Evolutionary conservation across 2,329 filamentous ascomycete genomes (phyloP).

Genomic region (Mycocentrospora acerina): DNA sequence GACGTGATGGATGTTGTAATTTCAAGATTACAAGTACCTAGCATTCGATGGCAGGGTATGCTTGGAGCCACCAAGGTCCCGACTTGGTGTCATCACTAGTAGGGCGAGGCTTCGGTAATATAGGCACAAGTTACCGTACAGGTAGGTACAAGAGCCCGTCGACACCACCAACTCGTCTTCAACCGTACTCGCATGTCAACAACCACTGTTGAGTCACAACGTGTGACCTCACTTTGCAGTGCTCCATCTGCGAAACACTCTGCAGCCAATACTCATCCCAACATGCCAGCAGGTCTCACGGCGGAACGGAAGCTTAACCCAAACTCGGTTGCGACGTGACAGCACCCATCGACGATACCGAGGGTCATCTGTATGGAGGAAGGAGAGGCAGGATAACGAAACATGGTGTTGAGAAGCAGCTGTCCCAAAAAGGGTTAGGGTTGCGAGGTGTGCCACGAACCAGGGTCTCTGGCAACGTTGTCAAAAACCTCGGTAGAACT

Average conservation of each 20-base stretch:
- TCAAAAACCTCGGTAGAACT: no score
- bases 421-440: slow-evolving; percentile 7
- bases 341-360: slow-evolving; percentile 3
- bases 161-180: neutral
- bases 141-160: neutral
- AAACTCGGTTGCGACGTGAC: no score
- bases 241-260: neutral
- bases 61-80: neutral
- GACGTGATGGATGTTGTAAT: no score
- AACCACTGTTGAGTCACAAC: neutral
- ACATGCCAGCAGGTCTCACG: no score
- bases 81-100: no score
- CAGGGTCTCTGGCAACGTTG: neutral
- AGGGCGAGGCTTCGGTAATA: no score
- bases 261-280: neutral
- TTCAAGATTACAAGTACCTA: no score
- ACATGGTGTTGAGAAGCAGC: slow-evolving; percentile 22
- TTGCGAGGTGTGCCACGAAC: slow-evolving; percentile 10
- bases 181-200: slow-evolving; percentile 3
- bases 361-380: slow-evolving; percentile 15
- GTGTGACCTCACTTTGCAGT: neutral
- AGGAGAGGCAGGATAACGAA: slow-evolving; percentile 4
- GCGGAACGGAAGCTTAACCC: no score
- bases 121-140: no score
- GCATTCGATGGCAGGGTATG: no score